Evolutionary conservation across 176 grass and related monocot genomes (phyloP), one percentile per base, ranked within the genome.

Genomic region (Typha latifolia): DNA sequence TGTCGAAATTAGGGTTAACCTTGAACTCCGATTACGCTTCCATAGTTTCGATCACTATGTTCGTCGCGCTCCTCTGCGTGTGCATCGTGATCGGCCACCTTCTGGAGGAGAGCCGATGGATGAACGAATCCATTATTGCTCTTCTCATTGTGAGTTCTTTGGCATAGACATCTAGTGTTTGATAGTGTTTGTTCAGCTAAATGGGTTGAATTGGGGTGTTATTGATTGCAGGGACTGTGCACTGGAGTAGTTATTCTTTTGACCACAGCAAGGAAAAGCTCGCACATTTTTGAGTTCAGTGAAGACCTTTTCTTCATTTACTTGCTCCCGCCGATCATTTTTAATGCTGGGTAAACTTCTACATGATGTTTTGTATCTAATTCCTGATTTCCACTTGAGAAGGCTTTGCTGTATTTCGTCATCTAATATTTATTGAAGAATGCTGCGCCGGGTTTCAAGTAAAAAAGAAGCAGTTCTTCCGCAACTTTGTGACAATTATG

Each of bases 381-480:
- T 57, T 16, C n/a, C 16, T 57, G 53, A 8, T 57, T 57, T 57
- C 15, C 53, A 19, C 2, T 19, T 57, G 53, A 57, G 4, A 10
- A 57, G 53, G 15, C 6, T 57, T 65, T 65, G 3, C 18, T 65
- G n/a, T 23, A 32, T 19, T 14, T 21, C 53, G 6, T 43, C 37
- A 0, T 43, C 37, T 1, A 43, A 19, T 19, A 11, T 21, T 11
- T 57, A 20, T 57, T 43, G 11, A 21, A 19, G 53, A 19, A 16
- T 22, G 53, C 3, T 57, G 53, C 19, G 51, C 47, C 82, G 91
- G 92, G 78, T 96, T 96, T 80, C 92, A 89, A 84, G 92, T 96
- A 79, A 96, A 96, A 77, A 96, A 96, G 84, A 96, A 96, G 59
- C 88, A 89, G 69, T 96, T 96, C 76, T 96, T 91, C 74, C 82